phyloP scores from a whole-genome alignment of 805 yeast species.

The Hanseniaspora valbyensis region DNA sequence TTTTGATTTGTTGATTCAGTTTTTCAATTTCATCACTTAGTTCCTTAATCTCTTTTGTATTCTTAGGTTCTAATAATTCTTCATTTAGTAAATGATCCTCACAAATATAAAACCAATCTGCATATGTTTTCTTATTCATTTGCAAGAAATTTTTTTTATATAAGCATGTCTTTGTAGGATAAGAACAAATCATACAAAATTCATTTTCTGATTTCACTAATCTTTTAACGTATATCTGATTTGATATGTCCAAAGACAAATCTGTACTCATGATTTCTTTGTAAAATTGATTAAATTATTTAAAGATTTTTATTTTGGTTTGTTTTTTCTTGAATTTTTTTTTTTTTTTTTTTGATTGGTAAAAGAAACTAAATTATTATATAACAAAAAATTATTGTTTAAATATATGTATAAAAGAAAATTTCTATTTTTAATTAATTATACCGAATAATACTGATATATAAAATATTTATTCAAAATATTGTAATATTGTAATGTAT shows the following conservation, averaged over 20 bases:
- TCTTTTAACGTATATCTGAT: slow-evolving; percentile 3
- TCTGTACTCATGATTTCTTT: neutral
- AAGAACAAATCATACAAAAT: slow-evolving; percentile 2
- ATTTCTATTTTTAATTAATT: too few species aligned
- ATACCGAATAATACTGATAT: too few species aligned
- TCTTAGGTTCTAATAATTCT: slow-evolving; percentile 1
- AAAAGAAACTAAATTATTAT: too few species aligned
- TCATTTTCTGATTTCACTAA: slow-evolving; percentile 1
- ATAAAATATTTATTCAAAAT: too few species aligned
- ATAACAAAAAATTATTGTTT: too few species aligned
- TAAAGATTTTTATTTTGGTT: too few species aligned
- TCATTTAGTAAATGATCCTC: slow-evolving; percentile 1
- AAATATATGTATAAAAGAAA: too few species aligned
- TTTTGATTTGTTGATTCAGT: neutral
- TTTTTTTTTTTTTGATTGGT: too few species aligned
- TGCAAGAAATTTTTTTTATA: slow-evolving; percentile 3
- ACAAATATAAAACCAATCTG: slow-evolving; percentile 14
- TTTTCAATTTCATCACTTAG: neutral
- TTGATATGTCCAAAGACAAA: neutral
- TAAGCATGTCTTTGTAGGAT: slow-evolving; percentile 6
- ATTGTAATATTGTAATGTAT: too few species aligned
- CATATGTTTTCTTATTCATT: neutral
- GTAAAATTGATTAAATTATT: too few species aligned
- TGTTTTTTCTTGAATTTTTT: too few species aligned
- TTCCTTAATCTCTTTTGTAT: neutral